These are phyloP conservation scores for Sordariomycetes sp. DNA, from an alignment of 2,329 filamentous ascomycete species.

Conservation along the genomic window DNA sequence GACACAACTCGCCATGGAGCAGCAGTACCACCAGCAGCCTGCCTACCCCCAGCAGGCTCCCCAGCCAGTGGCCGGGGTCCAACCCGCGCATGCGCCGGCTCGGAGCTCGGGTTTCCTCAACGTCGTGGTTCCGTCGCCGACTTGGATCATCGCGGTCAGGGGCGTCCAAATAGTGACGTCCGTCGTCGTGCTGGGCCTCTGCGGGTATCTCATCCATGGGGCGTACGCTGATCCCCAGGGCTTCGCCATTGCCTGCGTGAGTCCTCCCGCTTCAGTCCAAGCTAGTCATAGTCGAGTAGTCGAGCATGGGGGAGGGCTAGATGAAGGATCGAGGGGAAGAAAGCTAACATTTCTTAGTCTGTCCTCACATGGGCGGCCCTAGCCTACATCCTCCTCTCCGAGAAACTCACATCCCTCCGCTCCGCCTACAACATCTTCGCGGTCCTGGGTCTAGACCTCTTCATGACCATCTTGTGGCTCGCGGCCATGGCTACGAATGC, in stretches of 20 bases:
- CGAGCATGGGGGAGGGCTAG: too few species aligned
- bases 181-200: constrained; percentile 26
- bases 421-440: constrained; percentile 28
- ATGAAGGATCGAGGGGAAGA: too few species aligned
- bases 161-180: constrained; percentile 26
- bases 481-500: constrained; percentile 25
- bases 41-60: neutral
- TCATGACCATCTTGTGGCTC: constrained; percentile 34
- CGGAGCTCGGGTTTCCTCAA: neutral
- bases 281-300: too few species aligned
- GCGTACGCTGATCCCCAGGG: constrained; percentile 24
- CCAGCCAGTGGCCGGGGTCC: neutral
- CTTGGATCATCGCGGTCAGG: constrained; percentile 27
- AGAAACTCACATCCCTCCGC: constrained; percentile 21
- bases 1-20: neutral
- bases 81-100: neutral
- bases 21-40: constrained; percentile 2
- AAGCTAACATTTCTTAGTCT: constrained; percentile 8
- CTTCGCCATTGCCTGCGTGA: constrained; percentile 25
- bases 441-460: constrained; percentile 25
- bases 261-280: constrained; percentile 7
- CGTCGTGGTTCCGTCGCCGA: constrained; percentile 24
- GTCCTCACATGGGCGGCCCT: constrained; percentile 31
- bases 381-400: constrained; percentile 25
- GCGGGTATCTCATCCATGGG: constrained; percentile 24